These are phyloP conservation scores for Puccinellia tenuiflora DNA, from an alignment of 176 grass and related monocot genomes.

Conservation along the genomic window DNA sequence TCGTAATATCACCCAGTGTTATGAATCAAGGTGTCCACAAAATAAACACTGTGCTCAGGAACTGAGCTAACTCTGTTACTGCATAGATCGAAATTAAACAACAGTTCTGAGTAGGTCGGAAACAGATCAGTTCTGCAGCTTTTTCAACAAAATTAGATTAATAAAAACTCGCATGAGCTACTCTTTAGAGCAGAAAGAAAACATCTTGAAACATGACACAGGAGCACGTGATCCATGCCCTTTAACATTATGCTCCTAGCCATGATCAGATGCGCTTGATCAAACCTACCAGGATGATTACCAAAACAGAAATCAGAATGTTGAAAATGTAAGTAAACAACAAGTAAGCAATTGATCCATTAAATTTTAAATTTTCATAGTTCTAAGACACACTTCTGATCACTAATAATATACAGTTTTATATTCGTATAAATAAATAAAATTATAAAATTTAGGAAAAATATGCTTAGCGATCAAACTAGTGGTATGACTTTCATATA, in stretches of 20 bases:
- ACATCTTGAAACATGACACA: constrained; percentile 23
- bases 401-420: not conserved
- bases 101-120: not conserved
- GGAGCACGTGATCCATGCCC: constrained; percentile 21
- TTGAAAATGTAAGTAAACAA: not conserved
- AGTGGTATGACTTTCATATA: not conserved
- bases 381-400: not conserved
- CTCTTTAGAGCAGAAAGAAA: not conserved
- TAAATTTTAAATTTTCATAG: not conserved
- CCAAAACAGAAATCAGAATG: constrained; percentile 28
- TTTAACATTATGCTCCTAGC: constrained; percentile 33
- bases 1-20: not conserved
- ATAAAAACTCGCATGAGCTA: not conserved
- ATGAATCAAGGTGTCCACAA: not conserved
- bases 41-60: not conserved
- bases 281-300: constrained; percentile 58
- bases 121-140: not conserved
- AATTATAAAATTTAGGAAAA: not conserved
- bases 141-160: constrained; percentile 5
- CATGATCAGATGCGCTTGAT: constrained; percentile 72
- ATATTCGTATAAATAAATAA: not conserved
- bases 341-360: not conserved
- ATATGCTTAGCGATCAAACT: not conserved
- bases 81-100: not conserved
- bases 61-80: not conserved